A percentile compares a stretch with the other conserved stretches of the same genome.
phyloP scores from a whole-genome alignment of 2,329 filamentous ascomycete genomes.

The Phaeomoniella chlamydospora region DNA sequence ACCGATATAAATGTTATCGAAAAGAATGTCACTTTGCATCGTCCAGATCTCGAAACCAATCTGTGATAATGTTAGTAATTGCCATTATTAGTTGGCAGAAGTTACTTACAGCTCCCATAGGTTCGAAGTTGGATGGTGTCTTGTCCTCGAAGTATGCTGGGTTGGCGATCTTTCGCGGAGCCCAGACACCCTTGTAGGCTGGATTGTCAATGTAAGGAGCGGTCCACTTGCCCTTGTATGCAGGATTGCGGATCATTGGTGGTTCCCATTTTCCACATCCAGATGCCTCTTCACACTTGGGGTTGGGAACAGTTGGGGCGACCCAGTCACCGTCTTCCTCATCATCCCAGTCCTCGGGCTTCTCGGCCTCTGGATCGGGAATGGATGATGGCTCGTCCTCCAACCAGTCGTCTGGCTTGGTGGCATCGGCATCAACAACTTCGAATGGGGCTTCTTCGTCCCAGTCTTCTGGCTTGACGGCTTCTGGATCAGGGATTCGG shows the following conservation, averaged over 20 bases:
- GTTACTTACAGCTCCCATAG: constrained; percentile 79
- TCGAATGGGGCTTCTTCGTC: constrained; percentile 96
- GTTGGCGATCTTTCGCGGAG: constrained; percentile 92
- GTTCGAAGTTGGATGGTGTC: constrained; percentile 89
- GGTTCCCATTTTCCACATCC: constrained; percentile 88
- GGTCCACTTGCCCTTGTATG: constrained; percentile 98
- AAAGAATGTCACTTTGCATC: constrained; percentile 97
- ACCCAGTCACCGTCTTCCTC: constrained; percentile 99
- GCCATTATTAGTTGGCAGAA: not conserved
- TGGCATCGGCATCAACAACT: constrained; percentile 85
- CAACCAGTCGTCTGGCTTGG: constrained; percentile 90
- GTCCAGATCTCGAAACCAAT: constrained; percentile 99
- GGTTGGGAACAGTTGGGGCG: constrained; percentile 78
- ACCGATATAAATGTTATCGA: constrained; percentile 99
- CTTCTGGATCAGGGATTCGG: constrained; percentile 81
- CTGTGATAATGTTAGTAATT: constrained; percentile 26
- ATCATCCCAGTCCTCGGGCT: constrained; percentile 98
- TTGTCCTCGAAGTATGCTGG: constrained; percentile 95
- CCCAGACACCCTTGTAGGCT: constrained; percentile 92
- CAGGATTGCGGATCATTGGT: constrained; percentile 87
- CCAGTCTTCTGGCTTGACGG: constrained; percentile 96
- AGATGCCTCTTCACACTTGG: constrained; percentile 85
- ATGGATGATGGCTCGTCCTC: constrained; percentile 72
- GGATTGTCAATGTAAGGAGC: constrained; percentile 93
- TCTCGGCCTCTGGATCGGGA: constrained; percentile 85